Conservation (phyloP, 345 rosid species). For the Reutealis trisperma region DNA sequence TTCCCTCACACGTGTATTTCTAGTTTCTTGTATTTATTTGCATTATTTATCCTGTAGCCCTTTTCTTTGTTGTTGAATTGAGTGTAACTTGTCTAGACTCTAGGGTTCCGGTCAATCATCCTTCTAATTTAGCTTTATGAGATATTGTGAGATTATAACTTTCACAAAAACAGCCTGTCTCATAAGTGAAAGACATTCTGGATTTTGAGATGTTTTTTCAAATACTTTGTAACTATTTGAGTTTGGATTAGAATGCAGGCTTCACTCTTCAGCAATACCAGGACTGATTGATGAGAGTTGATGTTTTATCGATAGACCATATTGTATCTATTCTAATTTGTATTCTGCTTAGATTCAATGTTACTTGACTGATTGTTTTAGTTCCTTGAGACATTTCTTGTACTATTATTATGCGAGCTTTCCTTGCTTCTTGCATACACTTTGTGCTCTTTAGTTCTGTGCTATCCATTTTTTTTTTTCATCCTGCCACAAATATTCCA, state of each 20-base stretch:
- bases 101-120: not conserved
- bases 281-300: not conserved
- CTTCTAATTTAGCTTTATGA: not conserved
- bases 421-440: not conserved
- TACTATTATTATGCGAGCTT: not conserved
- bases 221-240: not conserved
- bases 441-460: not conserved
- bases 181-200: not conserved
- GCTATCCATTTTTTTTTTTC: not conserved
- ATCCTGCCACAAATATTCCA: not conserved
- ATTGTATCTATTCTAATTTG: not conserved
- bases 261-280: not conserved
- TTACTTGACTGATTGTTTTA: not conserved
- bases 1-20: not conserved
- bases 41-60: not conserved
- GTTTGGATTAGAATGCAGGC: not conserved
- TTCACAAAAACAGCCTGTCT: not conserved
- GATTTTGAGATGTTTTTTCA: not conserved
- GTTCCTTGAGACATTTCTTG: not conserved
- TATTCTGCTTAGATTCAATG: not conserved
- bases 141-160: not conserved
- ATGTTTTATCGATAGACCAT: not conserved
- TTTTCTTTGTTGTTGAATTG: not conserved
- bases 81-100: not conserved
- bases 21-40: not conserved